Evolutionary conservation across 495 filamentous ascomycete genomes (phyloP).

Genomic region (Penicillium daleae): DNA sequence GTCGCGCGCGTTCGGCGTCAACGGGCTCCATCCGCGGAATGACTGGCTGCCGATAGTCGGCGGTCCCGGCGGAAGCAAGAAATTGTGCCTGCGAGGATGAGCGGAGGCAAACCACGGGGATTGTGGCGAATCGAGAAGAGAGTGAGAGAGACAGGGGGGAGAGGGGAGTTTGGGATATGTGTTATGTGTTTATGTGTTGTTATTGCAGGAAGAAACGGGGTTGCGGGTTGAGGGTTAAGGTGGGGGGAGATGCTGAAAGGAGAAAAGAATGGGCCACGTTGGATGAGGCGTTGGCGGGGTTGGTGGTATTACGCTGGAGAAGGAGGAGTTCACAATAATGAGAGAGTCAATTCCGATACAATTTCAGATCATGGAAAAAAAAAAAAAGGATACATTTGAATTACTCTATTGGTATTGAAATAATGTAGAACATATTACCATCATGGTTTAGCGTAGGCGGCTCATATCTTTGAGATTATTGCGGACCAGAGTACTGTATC

Average conservation of each 20-base stretch:
- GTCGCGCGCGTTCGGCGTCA: constrained; percentile 51
- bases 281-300: constrained; percentile 14
- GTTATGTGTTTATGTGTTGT: not conserved
- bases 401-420: not conserved
- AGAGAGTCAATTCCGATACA: no score
- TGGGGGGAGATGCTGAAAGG: not conserved
- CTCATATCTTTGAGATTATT: not conserved
- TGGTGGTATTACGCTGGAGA: constrained; percentile 13
- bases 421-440: not conserved
- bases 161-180: not conserved
- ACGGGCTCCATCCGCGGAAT: constrained; percentile 38
- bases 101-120: constrained; percentile 17
- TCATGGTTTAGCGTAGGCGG: not conserved
- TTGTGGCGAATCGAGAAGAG: constrained; percentile 13
- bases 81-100: constrained; percentile 10
- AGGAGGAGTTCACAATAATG: no score
- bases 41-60: constrained; percentile 9
- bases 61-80: constrained; percentile 25
- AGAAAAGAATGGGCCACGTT: constrained; percentile 1
- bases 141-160: not conserved
- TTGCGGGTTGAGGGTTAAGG: constrained; percentile 1
- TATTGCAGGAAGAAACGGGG: constrained; percentile 3
- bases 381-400: not conserved
- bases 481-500: no score
- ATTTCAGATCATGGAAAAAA: no score